These are phyloP conservation scores for Anthracocystis walkeri DNA, from an alignment of 1,284 basidiomycete species.

Conservation along the genomic window DNA sequence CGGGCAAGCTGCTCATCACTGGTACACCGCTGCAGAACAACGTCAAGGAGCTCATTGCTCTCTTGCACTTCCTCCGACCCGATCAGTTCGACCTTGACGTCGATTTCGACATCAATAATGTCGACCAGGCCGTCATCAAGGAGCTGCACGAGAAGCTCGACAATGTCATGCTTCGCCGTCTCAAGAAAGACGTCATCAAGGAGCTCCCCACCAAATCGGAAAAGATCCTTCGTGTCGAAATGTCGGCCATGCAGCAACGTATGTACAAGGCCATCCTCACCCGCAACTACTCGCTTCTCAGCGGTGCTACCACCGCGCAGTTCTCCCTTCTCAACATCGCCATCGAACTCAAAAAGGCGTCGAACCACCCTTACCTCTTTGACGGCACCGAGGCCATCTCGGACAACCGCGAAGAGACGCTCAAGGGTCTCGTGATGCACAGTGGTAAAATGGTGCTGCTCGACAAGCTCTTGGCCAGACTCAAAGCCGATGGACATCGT, in stretches of 20 bases:
- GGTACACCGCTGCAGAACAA: conserved; percentile 99
- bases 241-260: conserved; percentile 95
- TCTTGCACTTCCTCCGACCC: conserved; percentile 99
- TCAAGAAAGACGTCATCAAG: conserved; percentile 98
- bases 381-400: conserved; percentile 89
- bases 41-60: conserved; percentile 93
- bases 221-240: conserved; percentile 95
- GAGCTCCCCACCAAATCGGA: conserved; percentile 98
- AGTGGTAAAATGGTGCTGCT: conserved; percentile 72
- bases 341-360: conserved; percentile 70
- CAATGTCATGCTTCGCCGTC: conserved; percentile 90
- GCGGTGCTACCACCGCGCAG: conserved; percentile 80
- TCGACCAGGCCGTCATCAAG: conserved; percentile 75
- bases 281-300: conserved; percentile 90
- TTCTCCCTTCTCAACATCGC: conserved; percentile 78
- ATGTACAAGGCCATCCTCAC: conserved; percentile 99
- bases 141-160: conserved; percentile 91
- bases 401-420: conserved; percentile 80
- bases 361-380: conserved; percentile 96
- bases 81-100: conserved; percentile 85
- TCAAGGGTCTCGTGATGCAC: conserved; percentile 71
- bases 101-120: conserved; percentile 86
- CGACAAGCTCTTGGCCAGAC: conserved; percentile 71
- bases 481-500: conserved; percentile 72
- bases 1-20: conserved; percentile 94